phyloP scores from a whole-genome alignment of 2,329 filamentous ascomycete genomes.

The Teratosphaeria epicoccoides region DNA sequence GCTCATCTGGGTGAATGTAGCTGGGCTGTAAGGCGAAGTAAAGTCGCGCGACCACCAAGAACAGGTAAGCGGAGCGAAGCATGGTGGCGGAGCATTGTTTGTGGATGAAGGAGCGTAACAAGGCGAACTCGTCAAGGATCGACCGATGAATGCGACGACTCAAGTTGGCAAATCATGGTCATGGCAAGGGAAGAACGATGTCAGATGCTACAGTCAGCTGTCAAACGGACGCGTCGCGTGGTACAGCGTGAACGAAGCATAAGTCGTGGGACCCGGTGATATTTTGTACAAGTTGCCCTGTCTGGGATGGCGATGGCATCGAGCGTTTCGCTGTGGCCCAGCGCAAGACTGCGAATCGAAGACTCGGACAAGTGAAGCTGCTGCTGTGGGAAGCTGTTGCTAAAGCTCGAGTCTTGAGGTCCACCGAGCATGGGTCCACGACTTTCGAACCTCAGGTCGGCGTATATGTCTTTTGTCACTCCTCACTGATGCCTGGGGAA shows the following conservation, averaged over 20 bases:
- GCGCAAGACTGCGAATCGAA: too few relatives aligned
- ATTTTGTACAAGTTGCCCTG: too few relatives aligned
- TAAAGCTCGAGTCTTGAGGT: too few relatives aligned
- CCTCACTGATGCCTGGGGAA: too few relatives aligned
- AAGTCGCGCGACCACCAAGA: conserved; percentile 74
- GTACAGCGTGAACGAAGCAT: background rate
- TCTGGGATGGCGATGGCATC: too few relatives aligned
- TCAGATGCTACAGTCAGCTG: background rate
- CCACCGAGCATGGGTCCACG: too few relatives aligned
- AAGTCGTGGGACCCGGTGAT: background rate
- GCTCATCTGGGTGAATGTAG: conserved; percentile 96
- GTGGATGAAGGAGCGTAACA: background rate
- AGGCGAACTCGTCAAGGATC: background rate
- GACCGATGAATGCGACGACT: background rate
- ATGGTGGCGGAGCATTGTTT: conserved; percentile 39
- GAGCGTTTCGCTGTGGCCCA: too few relatives aligned
- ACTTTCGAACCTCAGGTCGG: too few relatives aligned
- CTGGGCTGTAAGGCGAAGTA: conserved; percentile 92
- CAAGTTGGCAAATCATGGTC: background rate
- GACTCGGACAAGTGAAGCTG: too few relatives aligned
- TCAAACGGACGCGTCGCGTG: background rate
- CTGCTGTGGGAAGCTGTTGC: too few relatives aligned
- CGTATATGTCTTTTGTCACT: too few relatives aligned
- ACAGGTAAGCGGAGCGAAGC: conserved; percentile 84
- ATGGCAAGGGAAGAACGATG: background rate